Percentiles rank a stretch among this genome's conserved stretches.
phyloP scores from a whole-genome alignment of 371 early-diverging fungal species.

The Mucor velutinosus region DNA sequence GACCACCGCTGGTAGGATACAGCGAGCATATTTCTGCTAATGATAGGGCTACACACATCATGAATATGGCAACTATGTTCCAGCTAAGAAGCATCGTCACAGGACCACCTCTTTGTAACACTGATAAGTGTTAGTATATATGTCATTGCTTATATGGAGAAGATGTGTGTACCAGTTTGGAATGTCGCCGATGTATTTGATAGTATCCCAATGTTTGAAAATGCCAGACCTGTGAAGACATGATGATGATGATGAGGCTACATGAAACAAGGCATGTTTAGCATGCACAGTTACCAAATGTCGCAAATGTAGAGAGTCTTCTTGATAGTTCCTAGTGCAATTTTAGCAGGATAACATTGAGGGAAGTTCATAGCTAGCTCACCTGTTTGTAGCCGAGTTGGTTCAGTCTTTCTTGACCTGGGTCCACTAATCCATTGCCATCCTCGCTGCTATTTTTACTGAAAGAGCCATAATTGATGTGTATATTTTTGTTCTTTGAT shows the following conservation, averaged over 20 bases:
- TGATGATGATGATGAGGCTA: background rate
- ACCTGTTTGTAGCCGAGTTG: slow-evolving; percentile 40
- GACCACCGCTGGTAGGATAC: slow-evolving; percentile 70
- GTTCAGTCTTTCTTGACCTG: slow-evolving; percentile 20
- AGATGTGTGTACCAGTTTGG: slow-evolving; percentile 34
- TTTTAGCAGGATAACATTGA: background rate
- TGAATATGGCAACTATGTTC: slow-evolving; percentile 65
- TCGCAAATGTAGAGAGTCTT: slow-evolving; percentile 40
- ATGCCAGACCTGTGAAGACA: slow-evolving; percentile 34
- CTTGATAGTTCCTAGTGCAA: slow-evolving; percentile 36
- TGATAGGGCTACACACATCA: slow-evolving; percentile 63
- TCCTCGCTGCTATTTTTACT: background rate
- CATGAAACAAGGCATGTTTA: background rate
- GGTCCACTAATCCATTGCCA: slow-evolving; percentile 2
- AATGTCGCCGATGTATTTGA: slow-evolving; percentile 50
- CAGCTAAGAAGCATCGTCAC: slow-evolving; percentile 51
- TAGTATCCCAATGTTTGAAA: slow-evolving; percentile 50
- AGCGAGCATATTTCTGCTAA: slow-evolving; percentile 76
- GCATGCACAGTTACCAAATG: slow-evolving; percentile 35
- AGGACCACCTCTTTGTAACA: slow-evolving; percentile 48
- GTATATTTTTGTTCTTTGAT: background rate
- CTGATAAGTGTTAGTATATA: slow-evolving; percentile 7
- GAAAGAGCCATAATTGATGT: slow-evolving; percentile 1
- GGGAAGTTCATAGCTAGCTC: background rate
- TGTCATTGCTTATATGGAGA: background rate